Base-by-base conservation (phyloP, 2,329 filamentous ascomycete species). In the Verticillium tricorpus region DNA sequence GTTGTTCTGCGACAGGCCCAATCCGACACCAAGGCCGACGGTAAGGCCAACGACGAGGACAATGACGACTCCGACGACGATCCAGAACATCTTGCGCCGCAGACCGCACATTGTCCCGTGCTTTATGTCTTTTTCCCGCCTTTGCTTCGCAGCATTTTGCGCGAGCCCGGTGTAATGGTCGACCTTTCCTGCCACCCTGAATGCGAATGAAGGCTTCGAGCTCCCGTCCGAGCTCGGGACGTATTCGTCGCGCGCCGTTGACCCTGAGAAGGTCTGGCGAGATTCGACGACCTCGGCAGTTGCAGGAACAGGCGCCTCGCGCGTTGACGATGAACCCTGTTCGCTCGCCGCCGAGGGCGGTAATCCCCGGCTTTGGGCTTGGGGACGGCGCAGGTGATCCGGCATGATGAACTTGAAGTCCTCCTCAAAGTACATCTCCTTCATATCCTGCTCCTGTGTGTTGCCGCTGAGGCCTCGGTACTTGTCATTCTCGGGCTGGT, bases 31-130 rank as follows among this genome's bases (percentile, higher is more conserved):
- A 34, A 59, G 61, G 14, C 64, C 64, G 7, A 64, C 61, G 2
- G 55, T 58, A 9, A 61, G 60, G 9, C 31, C 61, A 22, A 66
- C 50, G n/a, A 63, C 35, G 9, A 64, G 15, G 31, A 64, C 4
- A 11, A 63, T 22, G 4, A 59, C 61, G 0, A 59, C 45, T 0
- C 45, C 59, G 17, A 63, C 40, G 3, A 63, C 22, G 8, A 64
- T 60, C 64, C 62, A 64, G 25, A 66, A 64, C 1, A 57, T n/a
- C 57, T 64, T 64, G 34, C 57, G 54, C 14, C 57, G 35, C 15
- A 66, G 17, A 12, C 64, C 64, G 35, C 64, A 66, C 25, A 66
- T 59, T 14, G 59, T 50, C 8, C 45, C 45, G 19, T 50, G 22
- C 19, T 50, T 50, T 19, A 56, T 22, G 45, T 50, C 45, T 6